phyloP scores from a whole-genome alignment of 2,329 filamentous ascomycete genomes.

The Lachnellula arida region DNA sequence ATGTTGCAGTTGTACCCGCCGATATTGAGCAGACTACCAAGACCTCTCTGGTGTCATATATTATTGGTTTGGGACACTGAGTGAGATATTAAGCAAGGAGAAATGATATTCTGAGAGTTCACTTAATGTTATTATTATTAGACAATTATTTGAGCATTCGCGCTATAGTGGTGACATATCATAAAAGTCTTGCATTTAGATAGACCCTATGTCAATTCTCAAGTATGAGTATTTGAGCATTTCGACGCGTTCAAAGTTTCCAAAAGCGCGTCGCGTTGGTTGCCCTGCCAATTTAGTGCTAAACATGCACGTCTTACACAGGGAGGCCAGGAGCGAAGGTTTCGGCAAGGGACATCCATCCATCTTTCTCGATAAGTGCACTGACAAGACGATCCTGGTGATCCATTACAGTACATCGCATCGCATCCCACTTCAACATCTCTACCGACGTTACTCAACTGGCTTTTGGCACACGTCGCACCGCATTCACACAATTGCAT shows the following conservation, averaged over 20 bases:
- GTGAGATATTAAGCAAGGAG: too few relatives aligned
- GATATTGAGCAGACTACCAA: too few relatives aligned
- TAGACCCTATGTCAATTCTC: not conserved
- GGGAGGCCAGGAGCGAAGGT: not conserved
- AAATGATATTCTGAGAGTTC: too few relatives aligned
- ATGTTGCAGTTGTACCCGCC: too few relatives aligned
- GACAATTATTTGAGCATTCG: too few relatives aligned
- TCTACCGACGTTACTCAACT: conserved; percentile 4
- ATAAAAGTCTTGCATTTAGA: too few relatives aligned
- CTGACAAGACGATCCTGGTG: conserved; percentile 14
- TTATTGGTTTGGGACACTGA: too few relatives aligned
- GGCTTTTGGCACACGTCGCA: not conserved
- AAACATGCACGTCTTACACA: not conserved
- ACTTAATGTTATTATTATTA: too few relatives aligned
- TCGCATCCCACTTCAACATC: conserved; percentile 15
- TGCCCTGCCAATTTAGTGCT: not conserved
- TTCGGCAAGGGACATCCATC: not conserved
- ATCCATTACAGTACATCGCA: conserved; percentile 2
- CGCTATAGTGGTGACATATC: too few relatives aligned
- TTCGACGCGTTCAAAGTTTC: not conserved
- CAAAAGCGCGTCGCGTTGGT: not conserved
- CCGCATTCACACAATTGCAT: not conserved
- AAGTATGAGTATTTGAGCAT: not conserved
- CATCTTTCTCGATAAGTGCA: conserved; percentile 26
- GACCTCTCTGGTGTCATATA: too few relatives aligned